Conservation (phyloP, 2,329 filamentous ascomycete species). For the Geosmithia putterillii region DNA sequence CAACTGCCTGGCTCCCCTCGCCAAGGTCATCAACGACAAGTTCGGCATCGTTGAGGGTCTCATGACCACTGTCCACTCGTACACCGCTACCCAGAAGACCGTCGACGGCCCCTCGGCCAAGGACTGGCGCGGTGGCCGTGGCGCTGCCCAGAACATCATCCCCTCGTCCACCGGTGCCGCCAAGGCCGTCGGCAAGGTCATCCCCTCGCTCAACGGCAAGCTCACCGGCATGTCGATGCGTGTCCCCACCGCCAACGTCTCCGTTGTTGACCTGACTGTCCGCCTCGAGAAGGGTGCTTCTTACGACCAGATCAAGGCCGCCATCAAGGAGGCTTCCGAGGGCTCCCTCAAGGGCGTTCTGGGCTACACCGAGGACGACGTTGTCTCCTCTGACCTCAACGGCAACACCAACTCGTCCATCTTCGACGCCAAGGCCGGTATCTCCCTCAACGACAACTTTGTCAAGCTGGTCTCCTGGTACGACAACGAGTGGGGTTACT, state of each 20-base stretch:
- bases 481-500: slow-evolving; percentile 99
- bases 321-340: slow-evolving; percentile 77
- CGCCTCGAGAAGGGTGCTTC: slow-evolving; percentile 81
- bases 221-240: slow-evolving; percentile 99
- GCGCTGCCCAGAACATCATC: slow-evolving; percentile 99
- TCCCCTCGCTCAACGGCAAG: slow-evolving; percentile 96
- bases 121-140: slow-evolving; percentile 99
- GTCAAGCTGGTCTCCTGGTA: slow-evolving; percentile 98
- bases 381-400: slow-evolving; percentile 90
- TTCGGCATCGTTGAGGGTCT: slow-evolving; percentile 96
- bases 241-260: slow-evolving; percentile 97
- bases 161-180: slow-evolving; percentile 97
- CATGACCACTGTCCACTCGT: slow-evolving; percentile 99
- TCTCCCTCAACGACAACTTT: slow-evolving; percentile 96
- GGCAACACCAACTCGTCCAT: slow-evolving; percentile 91
- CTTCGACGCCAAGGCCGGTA: slow-evolving; percentile 99
- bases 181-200: slow-evolving; percentile 99
- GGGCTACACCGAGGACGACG: slow-evolving; percentile 90
- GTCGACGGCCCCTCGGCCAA: slow-evolving; percentile 95
- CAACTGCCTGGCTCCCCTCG: slow-evolving; percentile 98
- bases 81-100: slow-evolving; percentile 99
- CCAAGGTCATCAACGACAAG: slow-evolving; percentile 99
- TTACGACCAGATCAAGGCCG: slow-evolving; percentile 88
- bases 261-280: slow-evolving; percentile 92
- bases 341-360: slow-evolving; percentile 83